Evolutionary conservation across 1,284 basidiomycete genomes (phyloP).

Genomic region (Afroboletus lepidellus): DNA sequence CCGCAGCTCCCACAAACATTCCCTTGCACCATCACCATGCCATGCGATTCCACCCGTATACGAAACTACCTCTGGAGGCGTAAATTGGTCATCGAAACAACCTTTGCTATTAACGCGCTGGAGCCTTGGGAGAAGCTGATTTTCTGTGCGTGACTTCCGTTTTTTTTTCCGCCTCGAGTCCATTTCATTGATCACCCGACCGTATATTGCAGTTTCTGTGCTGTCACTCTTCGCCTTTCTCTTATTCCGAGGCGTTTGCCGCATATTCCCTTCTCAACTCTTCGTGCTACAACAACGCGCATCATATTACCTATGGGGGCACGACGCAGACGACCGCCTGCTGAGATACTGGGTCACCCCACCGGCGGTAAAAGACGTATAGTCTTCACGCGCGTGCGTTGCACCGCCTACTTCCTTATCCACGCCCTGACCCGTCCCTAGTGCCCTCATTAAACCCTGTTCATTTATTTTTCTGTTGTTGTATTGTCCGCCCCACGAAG

Average conservation of each 20-base stretch:
- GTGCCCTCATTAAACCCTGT: no score
- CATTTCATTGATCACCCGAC: not conserved
- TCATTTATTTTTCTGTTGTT: slow-evolving; percentile 6
- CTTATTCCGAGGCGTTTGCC: slow-evolving; percentile 29
- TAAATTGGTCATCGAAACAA: slow-evolving; percentile 51
- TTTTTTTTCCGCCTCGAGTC: slow-evolving; percentile 1
- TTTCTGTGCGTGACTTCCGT: slow-evolving; percentile 40
- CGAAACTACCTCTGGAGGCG: slow-evolving; percentile 44
- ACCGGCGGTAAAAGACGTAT: slow-evolving; percentile 29
- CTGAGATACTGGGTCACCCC: slow-evolving; percentile 34
- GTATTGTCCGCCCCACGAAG: slow-evolving; percentile 7
- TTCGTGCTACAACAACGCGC: slow-evolving; percentile 29
- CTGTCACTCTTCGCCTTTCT: slow-evolving; percentile 30
- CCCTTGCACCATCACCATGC: slow-evolving; percentile 3
- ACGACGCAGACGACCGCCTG: slow-evolving; percentile 22
- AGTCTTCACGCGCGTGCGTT: slow-evolving; percentile 19
- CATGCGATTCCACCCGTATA: slow-evolving; percentile 24
- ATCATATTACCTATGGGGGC: slow-evolving; percentile 36
- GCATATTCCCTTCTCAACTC: slow-evolving; percentile 30
- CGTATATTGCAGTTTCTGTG: slow-evolving; percentile 21
- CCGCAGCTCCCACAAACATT: not conserved
- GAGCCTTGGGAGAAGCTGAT: slow-evolving; percentile 63
- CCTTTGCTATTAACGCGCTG: slow-evolving; percentile 51
- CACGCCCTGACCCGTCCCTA: slow-evolving; percentile 12
- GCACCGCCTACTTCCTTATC: not conserved